Evolutionary conservation across 148 eudicot genomes (phyloP), one percentile per base, ranked within the genome.

Genomic region (Arctostaphylos glauca): DNA sequence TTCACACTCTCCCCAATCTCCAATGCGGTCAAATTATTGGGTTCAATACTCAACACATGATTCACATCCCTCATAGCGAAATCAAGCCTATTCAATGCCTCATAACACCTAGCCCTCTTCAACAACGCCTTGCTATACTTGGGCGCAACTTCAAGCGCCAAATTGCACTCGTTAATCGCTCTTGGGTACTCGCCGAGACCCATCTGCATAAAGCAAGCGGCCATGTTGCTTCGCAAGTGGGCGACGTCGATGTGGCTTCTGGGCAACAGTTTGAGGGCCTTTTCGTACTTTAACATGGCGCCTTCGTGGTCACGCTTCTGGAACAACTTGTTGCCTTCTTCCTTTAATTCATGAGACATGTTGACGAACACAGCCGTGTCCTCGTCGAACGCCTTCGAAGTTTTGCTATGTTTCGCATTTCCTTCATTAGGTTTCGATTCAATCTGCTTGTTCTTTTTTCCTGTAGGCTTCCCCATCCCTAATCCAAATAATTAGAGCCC

Each of bases 81-180:
- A 76, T 91, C 99, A 41, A 92, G 85, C 89, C 93, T 89, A 85
- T 91, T 88, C 91, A 96, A 82, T 71, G 89, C 92, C 88, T 93
- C 98, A 77, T 92, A 96, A 85, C 99, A 96, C 89, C 84, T 93
- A 2, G 98, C 98, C 84, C 99, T 92, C 89, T 85, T 96, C 88
- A 96, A 86, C 79, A 96, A 86, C 14, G 94, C 99, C 86, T 96
- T 96, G 86, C 95, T 96, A 83, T 93, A 96, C 91, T 93, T 96
- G 7, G 99, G 99, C n/a, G 98, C 93, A 83, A 96, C 99, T 82
- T 93, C 93, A 62, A 96, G 90, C 9, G 99, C 99, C 85, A 94
- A 86, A 84, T 96, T 96, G 84, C 99, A 96, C 81, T 96, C 97
- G 44, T 85, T 86, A 41, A 96, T 93, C 5, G 99, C 99, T 73